phyloP scores from a whole-genome alignment of 2,329 filamentous ascomycete species.

The Aspergillus ibericus region DNA sequence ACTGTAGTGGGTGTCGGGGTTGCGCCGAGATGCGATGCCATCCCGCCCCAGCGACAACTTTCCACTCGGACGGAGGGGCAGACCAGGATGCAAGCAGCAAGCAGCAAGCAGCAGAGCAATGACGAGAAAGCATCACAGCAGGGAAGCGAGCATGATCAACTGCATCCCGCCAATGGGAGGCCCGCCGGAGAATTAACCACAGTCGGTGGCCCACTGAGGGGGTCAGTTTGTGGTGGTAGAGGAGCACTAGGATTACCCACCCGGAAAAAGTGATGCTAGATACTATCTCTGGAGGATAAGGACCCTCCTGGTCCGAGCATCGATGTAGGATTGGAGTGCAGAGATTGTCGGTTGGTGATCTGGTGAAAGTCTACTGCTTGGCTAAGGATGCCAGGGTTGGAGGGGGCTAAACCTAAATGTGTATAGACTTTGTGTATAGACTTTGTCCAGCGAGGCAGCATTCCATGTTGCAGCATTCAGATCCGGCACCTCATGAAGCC shows the following conservation, averaged over 20 bases:
- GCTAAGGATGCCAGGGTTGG: background rate
- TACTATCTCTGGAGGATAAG: background rate
- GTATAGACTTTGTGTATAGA: background rate
- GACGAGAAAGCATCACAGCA: background rate
- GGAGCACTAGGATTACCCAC: no score
- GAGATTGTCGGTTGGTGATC: background rate
- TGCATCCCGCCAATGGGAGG: background rate
- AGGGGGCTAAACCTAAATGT: background rate
- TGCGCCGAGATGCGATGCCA: no score
- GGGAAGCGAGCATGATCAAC: background rate
- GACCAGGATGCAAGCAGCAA: background rate
- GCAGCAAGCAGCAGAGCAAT: no score
- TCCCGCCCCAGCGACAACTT: background rate
- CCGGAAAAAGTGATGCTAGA: background rate
- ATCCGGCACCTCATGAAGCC: no score
- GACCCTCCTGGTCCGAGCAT: background rate
- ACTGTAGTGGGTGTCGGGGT: no score
- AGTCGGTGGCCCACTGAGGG: background rate
- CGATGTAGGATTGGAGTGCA: background rate
- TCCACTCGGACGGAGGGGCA: background rate
- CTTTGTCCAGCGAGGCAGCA: no score
- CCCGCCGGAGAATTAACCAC: background rate
- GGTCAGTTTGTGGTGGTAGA: background rate
- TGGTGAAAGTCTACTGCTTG: background rate
- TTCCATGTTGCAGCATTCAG: no score